These are phyloP conservation scores for Limnanthes douglasii DNA, from an alignment of 345 rosid genomes.

Conservation along the genomic window DNA sequence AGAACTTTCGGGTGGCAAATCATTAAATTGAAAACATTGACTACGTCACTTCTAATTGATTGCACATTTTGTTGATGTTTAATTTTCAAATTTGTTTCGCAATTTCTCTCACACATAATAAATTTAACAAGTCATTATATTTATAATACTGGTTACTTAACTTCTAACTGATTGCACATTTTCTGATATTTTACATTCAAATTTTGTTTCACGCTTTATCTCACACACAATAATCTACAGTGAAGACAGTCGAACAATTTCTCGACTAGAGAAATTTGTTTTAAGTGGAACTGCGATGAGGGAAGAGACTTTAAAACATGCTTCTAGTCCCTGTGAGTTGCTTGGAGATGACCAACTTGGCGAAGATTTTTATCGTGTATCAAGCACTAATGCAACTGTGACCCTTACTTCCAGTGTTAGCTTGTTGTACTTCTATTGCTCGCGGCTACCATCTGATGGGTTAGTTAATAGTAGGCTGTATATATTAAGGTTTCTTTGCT, in stretches of 20 bases:
- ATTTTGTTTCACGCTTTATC: constrained; percentile 3
- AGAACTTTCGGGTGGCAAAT: too few species aligned
- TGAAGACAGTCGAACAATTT: constrained; percentile 28
- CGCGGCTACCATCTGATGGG: constrained; percentile 85
- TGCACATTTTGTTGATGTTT: too few species aligned
- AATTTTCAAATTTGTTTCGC: neutral
- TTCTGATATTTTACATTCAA: neutral
- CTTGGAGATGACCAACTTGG: constrained; percentile 15
- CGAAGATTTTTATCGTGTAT: constrained; percentile 31
- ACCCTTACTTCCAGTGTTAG: constrained; percentile 47
- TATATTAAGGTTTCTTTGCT: neutral
- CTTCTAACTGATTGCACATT: too few species aligned
- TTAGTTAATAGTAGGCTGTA: constrained; percentile 17
- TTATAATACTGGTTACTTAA: too few species aligned
- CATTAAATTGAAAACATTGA: neutral
- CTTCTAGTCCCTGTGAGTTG: constrained; percentile 40
- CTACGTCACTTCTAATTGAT: too few species aligned
- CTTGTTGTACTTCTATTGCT: constrained; percentile 67
- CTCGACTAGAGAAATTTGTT: constrained; percentile 44
- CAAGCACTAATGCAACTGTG: constrained; percentile 45
- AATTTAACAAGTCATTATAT: too few species aligned
- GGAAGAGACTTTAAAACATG: constrained; percentile 40
- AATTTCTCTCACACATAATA: too few species aligned
- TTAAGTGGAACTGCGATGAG: constrained; percentile 63
- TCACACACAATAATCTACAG: constrained; percentile 24